Base-by-base conservation (phyloP, 2,329 filamentous ascomycete species). In the Camillea tinctor region DNA sequence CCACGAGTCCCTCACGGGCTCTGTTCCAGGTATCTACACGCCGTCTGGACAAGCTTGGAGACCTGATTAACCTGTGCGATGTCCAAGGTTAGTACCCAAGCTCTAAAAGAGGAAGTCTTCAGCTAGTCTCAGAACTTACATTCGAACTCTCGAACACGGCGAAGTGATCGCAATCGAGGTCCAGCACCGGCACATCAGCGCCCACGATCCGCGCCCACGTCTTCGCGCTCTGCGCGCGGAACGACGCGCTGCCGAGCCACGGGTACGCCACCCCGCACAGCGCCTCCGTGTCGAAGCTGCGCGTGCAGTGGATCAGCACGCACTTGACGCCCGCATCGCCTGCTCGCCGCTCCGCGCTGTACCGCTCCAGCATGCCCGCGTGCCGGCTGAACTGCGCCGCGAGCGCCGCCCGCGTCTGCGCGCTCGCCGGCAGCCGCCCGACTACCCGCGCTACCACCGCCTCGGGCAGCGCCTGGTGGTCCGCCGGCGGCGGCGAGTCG, bases 401-500 rank as follows among this genome's bases (percentile, higher is more conserved):
- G 4, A 58, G 44, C 17, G 23, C 40, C 17, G 22, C 23, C 13
- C 55, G 59, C 40, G 40, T 50, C 54, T 44, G 57, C 24, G 19
- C 52, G 48, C 23, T 55, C 56, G 24, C 58, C 51, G 52, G 55
- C 54, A 1, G 55, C 52, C 52, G 58, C 50, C 36, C 50, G 24
- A 40, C 22, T 17, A 64, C 53, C 7, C 61, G 26, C 3, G 62
- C 59, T n/a, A 69, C 64, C 15, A 69, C 62, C 23, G 63, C 63
- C 2, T 48, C 36, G 1, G 82, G 82, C 2, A 83, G 76, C 36
- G 77, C 78, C 63, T 82, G 75, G 7, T 84, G 75, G 22, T 76
- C 74, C 52, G 78, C 69, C 0, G 79, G 79, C 61, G 73, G 74
- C 0, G 79, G 79, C 0, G 77, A 76, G 64, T 81, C 79, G 19